These are phyloP conservation scores for Coemansia sp. DNA, from an alignment of 192 early-diverging fungal species.

Conservation along the genomic window DNA sequence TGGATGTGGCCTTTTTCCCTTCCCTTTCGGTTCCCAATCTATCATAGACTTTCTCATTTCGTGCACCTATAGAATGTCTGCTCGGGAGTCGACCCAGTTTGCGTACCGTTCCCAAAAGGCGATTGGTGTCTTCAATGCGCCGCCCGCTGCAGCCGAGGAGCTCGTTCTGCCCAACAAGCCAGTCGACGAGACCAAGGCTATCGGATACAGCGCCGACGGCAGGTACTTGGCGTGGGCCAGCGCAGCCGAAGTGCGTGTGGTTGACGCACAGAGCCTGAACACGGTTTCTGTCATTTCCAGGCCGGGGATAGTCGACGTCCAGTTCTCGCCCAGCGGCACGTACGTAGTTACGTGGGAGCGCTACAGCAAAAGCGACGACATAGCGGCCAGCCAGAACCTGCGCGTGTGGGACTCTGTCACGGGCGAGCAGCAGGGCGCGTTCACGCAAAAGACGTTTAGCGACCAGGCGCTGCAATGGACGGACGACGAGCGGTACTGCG, in stretches of 20 bases:
- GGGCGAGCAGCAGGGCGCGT: constrained; percentile 66
- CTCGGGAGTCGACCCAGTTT: constrained; percentile 37
- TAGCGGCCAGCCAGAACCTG: constrained; percentile 73
- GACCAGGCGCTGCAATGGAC: constrained; percentile 90
- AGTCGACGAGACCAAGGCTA: constrained; percentile 23
- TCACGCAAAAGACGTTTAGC: constrained; percentile 78
- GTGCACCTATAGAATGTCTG: constrained; percentile 20
- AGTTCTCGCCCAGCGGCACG: constrained; percentile 87
- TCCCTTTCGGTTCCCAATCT: too few relatives aligned
- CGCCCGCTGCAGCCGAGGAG: constrained; percentile 16
- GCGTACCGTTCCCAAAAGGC: constrained; percentile 46
- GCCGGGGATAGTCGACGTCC: constrained; percentile 75
- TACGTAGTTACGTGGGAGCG: constrained; percentile 91
- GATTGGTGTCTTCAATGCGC: constrained; percentile 40
- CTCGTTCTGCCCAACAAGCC: constrained; percentile 25
- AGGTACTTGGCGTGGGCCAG: constrained; percentile 65
- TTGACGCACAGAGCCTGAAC: constrained; percentile 64
- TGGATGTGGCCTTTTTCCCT: not conserved
- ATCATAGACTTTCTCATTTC: too few relatives aligned
- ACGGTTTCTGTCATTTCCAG: constrained; percentile 63
- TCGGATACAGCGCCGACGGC: constrained; percentile 74
- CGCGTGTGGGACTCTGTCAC: constrained; percentile 74
- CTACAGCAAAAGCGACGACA: constrained; percentile 52
- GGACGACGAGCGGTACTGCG: constrained; percentile 83
- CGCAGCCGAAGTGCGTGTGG: constrained; percentile 61